Percentiles rank a stretch among this genome's conserved stretches.
Evolutionary conservation across 2,329 filamentous ascomycete species (phyloP).

Genomic region (Colletotrichum truncatum): DNA sequence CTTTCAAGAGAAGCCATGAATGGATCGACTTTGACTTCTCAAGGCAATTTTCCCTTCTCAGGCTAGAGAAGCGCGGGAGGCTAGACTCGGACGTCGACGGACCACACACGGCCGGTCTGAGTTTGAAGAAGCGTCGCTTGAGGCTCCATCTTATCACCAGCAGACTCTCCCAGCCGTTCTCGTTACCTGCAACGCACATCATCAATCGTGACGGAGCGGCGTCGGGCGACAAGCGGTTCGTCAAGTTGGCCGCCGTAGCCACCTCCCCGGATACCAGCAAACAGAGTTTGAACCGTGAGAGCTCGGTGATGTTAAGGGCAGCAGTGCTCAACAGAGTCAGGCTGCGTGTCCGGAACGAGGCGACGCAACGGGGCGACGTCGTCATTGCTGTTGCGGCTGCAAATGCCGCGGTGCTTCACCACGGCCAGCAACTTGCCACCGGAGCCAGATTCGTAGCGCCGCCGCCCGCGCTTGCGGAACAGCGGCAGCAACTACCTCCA

Average conservation of each 20-base stretch:
- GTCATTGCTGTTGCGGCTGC: slow-evolving; percentile 42
- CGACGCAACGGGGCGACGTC: slow-evolving; percentile 40
- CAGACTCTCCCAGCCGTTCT: slow-evolving; percentile 74
- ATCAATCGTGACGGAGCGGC: slow-evolving; percentile 65
- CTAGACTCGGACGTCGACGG: slow-evolving; percentile 67
- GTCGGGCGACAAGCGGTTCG: slow-evolving; percentile 55
- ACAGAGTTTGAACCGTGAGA: slow-evolving; percentile 54
- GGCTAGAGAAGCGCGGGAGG: slow-evolving; percentile 41
- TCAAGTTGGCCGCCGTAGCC: slow-evolving; percentile 52
- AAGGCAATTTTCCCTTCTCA: background rate
- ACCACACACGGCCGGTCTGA: slow-evolving; percentile 57
- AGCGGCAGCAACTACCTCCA: background rate
- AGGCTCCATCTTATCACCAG: slow-evolving; percentile 73
- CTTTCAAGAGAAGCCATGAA: background rate
- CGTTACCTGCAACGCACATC: slow-evolving; percentile 75
- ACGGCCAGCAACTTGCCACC: slow-evolving; percentile 44
- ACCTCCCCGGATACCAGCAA: slow-evolving; percentile 45
- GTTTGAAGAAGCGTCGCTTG: slow-evolving; percentile 74
- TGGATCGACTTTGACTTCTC: slow-evolving; percentile 14
- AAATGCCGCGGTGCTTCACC: slow-evolving; percentile 43
- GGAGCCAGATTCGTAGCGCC: slow-evolving; percentile 41
- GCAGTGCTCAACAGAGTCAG: slow-evolving; percentile 72
- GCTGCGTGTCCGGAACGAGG: slow-evolving; percentile 52
- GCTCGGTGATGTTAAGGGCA: slow-evolving; percentile 66
- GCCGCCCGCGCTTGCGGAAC: background rate